Percentiles rank a stretch among this genome's conserved stretches.
Conservation (phyloP, 768 basidiomycete species). For the Pleurotus djamor region DNA sequence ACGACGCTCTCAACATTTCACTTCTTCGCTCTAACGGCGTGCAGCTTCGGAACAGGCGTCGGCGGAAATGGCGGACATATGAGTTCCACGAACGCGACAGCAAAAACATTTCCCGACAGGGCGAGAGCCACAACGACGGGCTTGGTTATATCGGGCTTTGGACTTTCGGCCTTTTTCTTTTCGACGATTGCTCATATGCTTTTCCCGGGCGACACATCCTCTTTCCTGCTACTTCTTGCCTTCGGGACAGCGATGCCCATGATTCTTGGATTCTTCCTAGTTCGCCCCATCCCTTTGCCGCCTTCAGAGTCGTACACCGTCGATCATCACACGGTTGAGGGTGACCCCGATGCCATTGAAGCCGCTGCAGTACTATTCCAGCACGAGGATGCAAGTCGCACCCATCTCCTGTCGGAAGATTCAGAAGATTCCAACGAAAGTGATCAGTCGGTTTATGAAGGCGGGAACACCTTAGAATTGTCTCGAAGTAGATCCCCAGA, state of each 20-base stretch:
- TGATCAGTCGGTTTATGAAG: constrained; percentile 12
- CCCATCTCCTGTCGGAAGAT: constrained; percentile 8
- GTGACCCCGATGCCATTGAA: constrained; percentile 9
- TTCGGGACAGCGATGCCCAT: constrained; percentile 80
- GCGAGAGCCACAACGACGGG: constrained; percentile 77
- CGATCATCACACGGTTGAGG: constrained; percentile 13
- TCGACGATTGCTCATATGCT: constrained; percentile 68
- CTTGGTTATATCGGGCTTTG: constrained; percentile 83
- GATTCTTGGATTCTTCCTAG: constrained; percentile 71
- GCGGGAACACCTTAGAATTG: constrained; percentile 6
- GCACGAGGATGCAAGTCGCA: constrained; percentile 8
- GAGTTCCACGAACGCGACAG: constrained; percentile 76
- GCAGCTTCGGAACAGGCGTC: constrained; percentile 70
- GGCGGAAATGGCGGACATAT: constrained; percentile 75
- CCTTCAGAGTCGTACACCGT: constrained; percentile 22
- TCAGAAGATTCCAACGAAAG: neutral
- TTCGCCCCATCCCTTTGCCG: constrained; percentile 67
- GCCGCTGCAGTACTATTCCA: constrained; percentile 14
- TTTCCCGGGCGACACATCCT: constrained; percentile 77
- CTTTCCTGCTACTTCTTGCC: constrained; percentile 73
- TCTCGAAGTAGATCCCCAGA: neutral
- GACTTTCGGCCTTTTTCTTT: constrained; percentile 90
- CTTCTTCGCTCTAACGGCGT: constrained; percentile 54
- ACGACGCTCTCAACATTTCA: constrained; percentile 35
- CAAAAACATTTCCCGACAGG: constrained; percentile 76